These are phyloP conservation scores for Annulohypoxylon moriforme DNA, from an alignment of 495 filamentous ascomycete genomes.

Conservation along the genomic window DNA sequence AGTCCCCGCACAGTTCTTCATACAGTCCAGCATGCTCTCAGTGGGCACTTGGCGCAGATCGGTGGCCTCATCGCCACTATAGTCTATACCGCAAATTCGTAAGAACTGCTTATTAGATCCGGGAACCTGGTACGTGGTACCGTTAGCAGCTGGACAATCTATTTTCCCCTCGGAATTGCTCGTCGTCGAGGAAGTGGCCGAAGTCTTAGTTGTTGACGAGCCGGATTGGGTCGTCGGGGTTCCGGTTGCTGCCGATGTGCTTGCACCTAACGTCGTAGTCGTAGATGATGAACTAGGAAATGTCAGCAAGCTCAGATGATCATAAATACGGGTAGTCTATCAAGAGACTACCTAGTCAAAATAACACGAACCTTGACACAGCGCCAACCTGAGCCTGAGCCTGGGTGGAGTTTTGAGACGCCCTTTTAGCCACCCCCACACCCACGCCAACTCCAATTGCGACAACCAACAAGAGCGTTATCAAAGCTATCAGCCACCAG, in stretches of 20 bases:
- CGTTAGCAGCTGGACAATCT: constrained; percentile 57
- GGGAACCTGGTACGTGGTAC: constrained; percentile 56
- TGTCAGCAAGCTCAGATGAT: neutral
- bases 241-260: constrained; percentile 4
- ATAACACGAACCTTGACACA: constrained; percentile 40
- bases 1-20: constrained; percentile 56
- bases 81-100: constrained; percentile 60
- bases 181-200: constrained; percentile 21
- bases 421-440: constrained; percentile 43
- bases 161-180: constrained; percentile 41
- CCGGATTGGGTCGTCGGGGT: constrained; percentile 22
- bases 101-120: constrained; percentile 56
- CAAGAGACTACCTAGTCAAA: neutral
- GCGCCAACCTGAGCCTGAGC: constrained; percentile 6
- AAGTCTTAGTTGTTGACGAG: constrained; percentile 26
- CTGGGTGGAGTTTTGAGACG: constrained; percentile 4
- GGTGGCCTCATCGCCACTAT: constrained; percentile 49
- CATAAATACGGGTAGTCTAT: neutral
- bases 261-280: neutral
- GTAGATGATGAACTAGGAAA: constrained; percentile 17
- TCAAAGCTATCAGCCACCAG: constrained; percentile 47
- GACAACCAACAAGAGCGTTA: constrained; percentile 48
- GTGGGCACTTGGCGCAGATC: constrained; percentile 55
- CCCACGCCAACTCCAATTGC: constrained; percentile 56
- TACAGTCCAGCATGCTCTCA: constrained; percentile 56